phyloP scores from a whole-genome alignment of 352 stramenopile species.

The Globisporangium mamillatum region DNA sequence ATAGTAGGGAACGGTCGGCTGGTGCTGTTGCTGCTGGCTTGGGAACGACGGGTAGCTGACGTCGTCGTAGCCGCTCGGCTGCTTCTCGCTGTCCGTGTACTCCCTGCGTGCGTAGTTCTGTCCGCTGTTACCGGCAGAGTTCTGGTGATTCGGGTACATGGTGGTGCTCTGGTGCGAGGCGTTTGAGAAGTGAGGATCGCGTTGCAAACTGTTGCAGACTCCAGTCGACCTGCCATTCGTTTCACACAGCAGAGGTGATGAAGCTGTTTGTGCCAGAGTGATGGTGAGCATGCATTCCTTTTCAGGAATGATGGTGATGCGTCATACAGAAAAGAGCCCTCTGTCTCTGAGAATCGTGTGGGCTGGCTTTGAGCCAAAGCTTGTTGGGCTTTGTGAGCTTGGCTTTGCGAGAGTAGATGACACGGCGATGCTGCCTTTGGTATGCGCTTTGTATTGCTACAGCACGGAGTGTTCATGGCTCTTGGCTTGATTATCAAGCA shows the following conservation, averaged over 20 bases:
- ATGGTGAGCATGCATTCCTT: neutral
- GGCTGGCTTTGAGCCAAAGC: neutral
- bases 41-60: conserved; percentile 12
- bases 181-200: neutral
- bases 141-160: neutral
- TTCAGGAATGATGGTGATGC: conserved; percentile 5
- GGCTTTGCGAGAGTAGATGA: too few species aligned
- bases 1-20: neutral
- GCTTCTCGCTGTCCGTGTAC: conserved; percentile 7
- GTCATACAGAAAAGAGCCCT: neutral
- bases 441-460: neutral
- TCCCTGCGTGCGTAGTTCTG: conserved; percentile 1
- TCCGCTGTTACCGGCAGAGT: neutral
- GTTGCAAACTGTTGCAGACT: neutral
- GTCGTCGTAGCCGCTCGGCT: conserved; percentile 11
- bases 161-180: neutral
- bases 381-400: neutral
- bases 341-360: neutral
- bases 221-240: neutral
- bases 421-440: neutral
- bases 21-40: conserved; percentile 1
- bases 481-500: neutral
- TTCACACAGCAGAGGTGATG: neutral
- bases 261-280: neutral
- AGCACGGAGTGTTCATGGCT: neutral